A percentile compares a stretch with the other conserved stretches of the same genome.
These are phyloP conservation scores for Penicillium hordei DNA, from an alignment of 2,329 filamentous ascomycete genomes.

Conservation along the genomic window DNA sequence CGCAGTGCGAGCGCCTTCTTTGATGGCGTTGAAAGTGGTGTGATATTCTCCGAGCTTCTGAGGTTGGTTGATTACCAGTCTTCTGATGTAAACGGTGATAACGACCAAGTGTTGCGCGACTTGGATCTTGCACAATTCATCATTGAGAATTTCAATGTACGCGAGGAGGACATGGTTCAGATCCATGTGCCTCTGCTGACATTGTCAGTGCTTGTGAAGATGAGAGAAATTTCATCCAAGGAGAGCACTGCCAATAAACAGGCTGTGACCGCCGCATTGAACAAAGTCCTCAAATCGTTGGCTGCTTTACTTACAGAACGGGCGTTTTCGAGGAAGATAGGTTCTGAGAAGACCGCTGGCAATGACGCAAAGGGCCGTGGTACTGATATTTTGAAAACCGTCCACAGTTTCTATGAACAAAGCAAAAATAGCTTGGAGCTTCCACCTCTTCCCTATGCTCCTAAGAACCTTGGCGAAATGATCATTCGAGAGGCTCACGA, in stretches of 20 bases:
- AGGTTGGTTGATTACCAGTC: conserved; percentile 58
- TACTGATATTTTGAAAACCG: conserved; percentile 57
- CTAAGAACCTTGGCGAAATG: conserved; percentile 58
- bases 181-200: conserved; percentile 77
- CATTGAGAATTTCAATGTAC: conserved; percentile 82
- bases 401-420: conserved; percentile 66
- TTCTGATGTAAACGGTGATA: conserved; percentile 51
- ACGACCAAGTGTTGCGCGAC: conserved; percentile 58
- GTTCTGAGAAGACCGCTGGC: conserved; percentile 23
- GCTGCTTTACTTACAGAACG: conserved; percentile 48
- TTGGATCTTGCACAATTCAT: conserved; percentile 79
- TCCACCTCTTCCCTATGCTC: conserved; percentile 58
- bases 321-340: conserved; percentile 51
- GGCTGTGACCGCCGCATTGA: conserved; percentile 27
- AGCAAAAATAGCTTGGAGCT: conserved; percentile 70
- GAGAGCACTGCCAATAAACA: conserved; percentile 19
- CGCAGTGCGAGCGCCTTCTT: conserved; percentile 95
- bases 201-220: conserved; percentile 59
- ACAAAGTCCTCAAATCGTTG: conserved; percentile 32
- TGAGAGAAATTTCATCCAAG: conserved; percentile 38
- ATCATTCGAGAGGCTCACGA: conserved; percentile 61
- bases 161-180: conserved; percentile 92
- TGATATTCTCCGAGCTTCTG: conserved; percentile 85
- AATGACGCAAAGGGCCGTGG: conserved; percentile 20
- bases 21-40: conserved; percentile 88